Base-by-base conservation (phyloP, 306 rosid species). In the Malus orientalis region DNA sequence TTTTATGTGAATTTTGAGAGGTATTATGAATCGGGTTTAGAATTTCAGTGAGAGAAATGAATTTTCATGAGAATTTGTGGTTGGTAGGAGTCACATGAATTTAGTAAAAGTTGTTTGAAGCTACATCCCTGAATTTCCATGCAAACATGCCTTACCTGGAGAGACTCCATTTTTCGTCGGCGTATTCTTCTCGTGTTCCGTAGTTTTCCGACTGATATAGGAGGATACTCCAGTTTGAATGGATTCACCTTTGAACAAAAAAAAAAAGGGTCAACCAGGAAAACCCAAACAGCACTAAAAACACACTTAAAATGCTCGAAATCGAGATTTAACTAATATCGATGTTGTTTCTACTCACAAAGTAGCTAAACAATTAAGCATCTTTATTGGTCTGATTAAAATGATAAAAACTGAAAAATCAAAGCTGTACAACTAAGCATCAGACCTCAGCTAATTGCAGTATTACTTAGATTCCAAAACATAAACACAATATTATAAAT, bases 121-220 rank as follows among this genome's bases (percentile, higher is more conserved):
- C 18, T 51, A 8, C 42, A 51, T 51, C 38, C 38, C 38, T 5
- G 38, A 36, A 36, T 36, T 25, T 14, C 6, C 18, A 59, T 22
- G 32, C 32, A 13, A 62, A 67, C 67, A 74, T 29, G 67, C 33
- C 87, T 54, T 77, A 96, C 99, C 99, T 96, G 90, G 60, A 92
- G 93, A 79, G 91, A 83, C 59, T 60, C 38, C 82, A 55, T 91
- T 76, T n/a, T n/a, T n/a, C n/a, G n/a, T n/a, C n/a, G n/a, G n/a
- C n/a, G n/a, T n/a, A n/a, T n/a, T n/a, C n/a, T n/a, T n/a, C n/a
- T n/a, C n/a, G n/a, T n/a, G n/a, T n/a, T n/a, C n/a, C n/a, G n/a
- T n/a, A n/a, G n/a, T n/a, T n/a, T n/a, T n/a, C n/a, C n/a, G n/a
- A n/a, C n/a, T n/a, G n/a, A n/a, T n/a, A n/a, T n/a, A n/a, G n/a